Conservation (phyloP, 2,329 filamentous ascomycete species). For the Alternaria gaisen region DNA sequence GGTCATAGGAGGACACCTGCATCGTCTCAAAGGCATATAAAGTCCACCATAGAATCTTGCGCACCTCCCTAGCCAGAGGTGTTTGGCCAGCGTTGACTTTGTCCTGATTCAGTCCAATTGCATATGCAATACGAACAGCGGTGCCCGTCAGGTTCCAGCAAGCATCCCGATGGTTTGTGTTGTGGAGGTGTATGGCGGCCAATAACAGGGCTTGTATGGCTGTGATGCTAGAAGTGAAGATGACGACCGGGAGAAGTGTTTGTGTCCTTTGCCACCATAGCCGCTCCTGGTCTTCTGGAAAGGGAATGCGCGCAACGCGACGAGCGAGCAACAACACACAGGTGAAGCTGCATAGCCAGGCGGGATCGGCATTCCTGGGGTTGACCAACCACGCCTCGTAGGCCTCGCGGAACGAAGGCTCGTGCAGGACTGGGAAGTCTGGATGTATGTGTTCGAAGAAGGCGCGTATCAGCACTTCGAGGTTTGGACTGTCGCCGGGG, state of each 20-base stretch:
- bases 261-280: conserved; percentile 55
- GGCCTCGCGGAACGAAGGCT: conserved; percentile 54
- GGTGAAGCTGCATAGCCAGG: conserved; percentile 55
- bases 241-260: conserved; percentile 52
- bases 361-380: conserved; percentile 46
- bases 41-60: conserved; percentile 63
- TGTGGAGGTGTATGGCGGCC: conserved; percentile 56
- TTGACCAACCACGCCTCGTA: conserved; percentile 50
- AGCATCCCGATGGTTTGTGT: conserved; percentile 56
- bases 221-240: conserved; percentile 55
- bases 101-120: conserved; percentile 57
- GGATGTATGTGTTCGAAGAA: conserved; percentile 56
- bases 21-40: conserved; percentile 60
- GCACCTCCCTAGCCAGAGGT: conserved; percentile 54
- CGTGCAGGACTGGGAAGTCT: conserved; percentile 56
- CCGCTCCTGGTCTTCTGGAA: conserved; percentile 52
- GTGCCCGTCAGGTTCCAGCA: conserved; percentile 57
- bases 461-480: conserved; percentile 50
- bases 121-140: conserved; percentile 55
- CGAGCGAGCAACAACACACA: conserved; percentile 54
- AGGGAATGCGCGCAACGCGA: conserved; percentile 43
- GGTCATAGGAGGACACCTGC: conserved; percentile 56
- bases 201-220: conserved; percentile 56
- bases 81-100: conserved; percentile 47
- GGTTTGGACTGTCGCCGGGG: conserved; percentile 26